A percentile compares a stretch with the other conserved stretches of the same genome.
phyloP scores from a whole-genome alignment of 352 stramenopile genomes.

The Sclerospora graminicola region DNA sequence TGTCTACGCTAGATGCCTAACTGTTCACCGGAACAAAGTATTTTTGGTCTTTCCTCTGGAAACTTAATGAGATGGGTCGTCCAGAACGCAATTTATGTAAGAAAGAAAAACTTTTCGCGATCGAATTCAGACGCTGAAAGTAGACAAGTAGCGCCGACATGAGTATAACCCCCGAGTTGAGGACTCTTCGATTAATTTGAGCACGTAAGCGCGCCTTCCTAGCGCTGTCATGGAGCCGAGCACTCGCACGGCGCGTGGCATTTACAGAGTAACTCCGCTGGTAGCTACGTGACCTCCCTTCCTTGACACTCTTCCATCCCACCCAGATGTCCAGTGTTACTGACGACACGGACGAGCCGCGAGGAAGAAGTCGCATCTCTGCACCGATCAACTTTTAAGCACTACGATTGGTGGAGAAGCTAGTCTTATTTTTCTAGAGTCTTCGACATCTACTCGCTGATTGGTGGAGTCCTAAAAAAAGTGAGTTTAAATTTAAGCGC shows the following conservation, averaged over 20 bases:
- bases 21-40: not conserved
- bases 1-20: not conserved
- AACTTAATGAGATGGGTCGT: constrained; percentile 9
- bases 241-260: constrained; percentile 8
- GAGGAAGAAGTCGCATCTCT: constrained; percentile 9
- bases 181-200: constrained; percentile 1
- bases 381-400: not conserved
- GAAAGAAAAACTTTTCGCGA: constrained; percentile 9
- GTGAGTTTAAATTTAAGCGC: constrained; percentile 18
- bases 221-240: constrained; percentile 1
- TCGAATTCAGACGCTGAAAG: not conserved
- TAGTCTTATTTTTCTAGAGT: constrained; percentile 16
- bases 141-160: not conserved
- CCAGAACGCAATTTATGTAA: constrained; percentile 9
- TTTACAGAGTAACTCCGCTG: constrained; percentile 17
- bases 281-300: constrained; percentile 28
- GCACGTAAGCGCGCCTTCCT: constrained; percentile 1
- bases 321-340: constrained; percentile 9
- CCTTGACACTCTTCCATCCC: constrained; percentile 25
- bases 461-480: constrained; percentile 24
- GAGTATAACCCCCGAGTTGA: constrained; percentile 11
- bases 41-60: too few relatives aligned
- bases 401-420: constrained; percentile 16
- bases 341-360: constrained; percentile 3
- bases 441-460: constrained; percentile 23